phyloP scores from a whole-genome alignment of 1,139 yeast genomes.

The Hansenula anomala region DNA sequence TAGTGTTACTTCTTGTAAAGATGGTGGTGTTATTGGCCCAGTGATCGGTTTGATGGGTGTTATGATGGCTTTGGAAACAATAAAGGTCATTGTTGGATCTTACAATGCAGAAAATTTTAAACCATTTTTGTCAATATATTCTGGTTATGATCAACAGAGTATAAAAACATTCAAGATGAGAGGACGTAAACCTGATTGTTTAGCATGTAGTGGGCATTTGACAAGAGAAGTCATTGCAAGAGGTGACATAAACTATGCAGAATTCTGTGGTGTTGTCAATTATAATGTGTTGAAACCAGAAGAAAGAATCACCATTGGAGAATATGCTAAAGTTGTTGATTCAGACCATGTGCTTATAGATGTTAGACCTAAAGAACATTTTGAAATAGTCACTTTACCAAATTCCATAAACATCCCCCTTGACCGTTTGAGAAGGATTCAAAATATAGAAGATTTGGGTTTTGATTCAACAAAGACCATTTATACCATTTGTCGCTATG shows the following conservation, averaged over 20 bases:
- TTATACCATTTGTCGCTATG: conserved; percentile 73
- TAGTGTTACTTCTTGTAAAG: conserved; percentile 80
- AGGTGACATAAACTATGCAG: conserved; percentile 54
- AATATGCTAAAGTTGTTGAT: conserved; percentile 28
- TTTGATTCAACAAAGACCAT: conserved; percentile 21
- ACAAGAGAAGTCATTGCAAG: conserved; percentile 39
- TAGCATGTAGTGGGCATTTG: conserved; percentile 58
- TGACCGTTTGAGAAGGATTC: conserved; percentile 39
- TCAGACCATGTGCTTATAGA: conserved; percentile 48
- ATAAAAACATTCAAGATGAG: conserved; percentile 80
- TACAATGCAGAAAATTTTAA: conserved; percentile 49
- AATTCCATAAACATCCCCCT: conserved; percentile 62
- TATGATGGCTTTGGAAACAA: conserved; percentile 83
- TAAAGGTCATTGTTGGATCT: conserved; percentile 61
- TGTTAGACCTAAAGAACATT: conserved; percentile 81
- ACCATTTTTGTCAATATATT: conserved; percentile 68
- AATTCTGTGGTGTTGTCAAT: conserved; percentile 66
- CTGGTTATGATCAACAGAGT: conserved; percentile 70
- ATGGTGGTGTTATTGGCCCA: conserved; percentile 95
- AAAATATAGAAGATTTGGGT: conserved; percentile 15
- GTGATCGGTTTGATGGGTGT: conserved; percentile 90
- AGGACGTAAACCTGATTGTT: conserved; percentile 54
- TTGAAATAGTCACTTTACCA: conserved; percentile 56
- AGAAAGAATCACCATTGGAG: conserved; percentile 48
- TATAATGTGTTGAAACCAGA: conserved; percentile 39